These are phyloP conservation scores for Xylariales sp. DNA, from an alignment of 2,329 filamentous ascomycete species.

Conservation along the genomic window DNA sequence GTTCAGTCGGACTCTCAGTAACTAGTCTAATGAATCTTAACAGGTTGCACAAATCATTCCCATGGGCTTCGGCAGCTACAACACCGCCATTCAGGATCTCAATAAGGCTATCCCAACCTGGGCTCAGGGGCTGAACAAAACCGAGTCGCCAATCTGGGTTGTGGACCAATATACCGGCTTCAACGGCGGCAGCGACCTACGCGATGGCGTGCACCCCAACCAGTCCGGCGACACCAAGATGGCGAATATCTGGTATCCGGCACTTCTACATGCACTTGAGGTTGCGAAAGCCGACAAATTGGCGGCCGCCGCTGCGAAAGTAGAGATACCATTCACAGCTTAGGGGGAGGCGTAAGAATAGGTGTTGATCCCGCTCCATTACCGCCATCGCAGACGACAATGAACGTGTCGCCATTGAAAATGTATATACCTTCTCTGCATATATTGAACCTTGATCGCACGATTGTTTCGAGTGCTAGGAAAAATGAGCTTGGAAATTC, in stretches of 20 bases:
- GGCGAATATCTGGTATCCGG: constrained; percentile 50
- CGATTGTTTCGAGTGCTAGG: too few species aligned
- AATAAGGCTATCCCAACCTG: constrained; percentile 55
- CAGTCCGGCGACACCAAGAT: constrained; percentile 56
- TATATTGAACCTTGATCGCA: background rate
- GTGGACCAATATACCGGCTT: constrained; percentile 57
- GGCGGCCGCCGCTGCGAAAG: constrained; percentile 28
- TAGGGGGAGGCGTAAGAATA: constrained; percentile 11
- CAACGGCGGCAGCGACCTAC: constrained; percentile 47
- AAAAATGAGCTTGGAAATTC: too few species aligned
- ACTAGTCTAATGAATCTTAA: background rate
- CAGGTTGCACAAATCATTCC: constrained; percentile 58
- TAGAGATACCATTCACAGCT: constrained; percentile 43
- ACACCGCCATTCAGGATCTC: constrained; percentile 53
- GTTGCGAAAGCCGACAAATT: constrained; percentile 44
- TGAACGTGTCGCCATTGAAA: background rate
- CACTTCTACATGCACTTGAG: constrained; percentile 44
- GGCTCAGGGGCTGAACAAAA: constrained; percentile 53
- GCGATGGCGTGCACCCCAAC: constrained; percentile 57
- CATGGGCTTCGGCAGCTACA: constrained; percentile 50
- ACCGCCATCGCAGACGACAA: too few species aligned
- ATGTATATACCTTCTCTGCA: background rate
- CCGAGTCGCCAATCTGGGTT: constrained; percentile 55
- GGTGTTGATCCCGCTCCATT: background rate
- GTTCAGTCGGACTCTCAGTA: background rate